A percentile compares a stretch with the other conserved stretches of the same genome.
phyloP scores from a whole-genome alignment of 192 early-diverging fungal genomes.

The Entophlyctis luteolus region DNA sequence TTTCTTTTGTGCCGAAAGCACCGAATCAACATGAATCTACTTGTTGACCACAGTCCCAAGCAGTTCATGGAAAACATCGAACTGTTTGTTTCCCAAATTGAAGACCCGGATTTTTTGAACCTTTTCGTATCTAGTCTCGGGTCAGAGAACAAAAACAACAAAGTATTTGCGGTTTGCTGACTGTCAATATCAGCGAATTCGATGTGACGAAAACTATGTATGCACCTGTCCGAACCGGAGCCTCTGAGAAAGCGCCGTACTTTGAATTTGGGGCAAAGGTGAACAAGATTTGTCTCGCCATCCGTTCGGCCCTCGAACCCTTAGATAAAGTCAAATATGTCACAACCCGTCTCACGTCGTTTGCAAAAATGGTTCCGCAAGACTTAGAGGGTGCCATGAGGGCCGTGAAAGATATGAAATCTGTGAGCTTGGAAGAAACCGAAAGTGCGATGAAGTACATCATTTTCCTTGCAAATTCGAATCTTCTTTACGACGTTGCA shows the following conservation, averaged over 20 bases:
- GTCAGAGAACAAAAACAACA: conserved; percentile 14
- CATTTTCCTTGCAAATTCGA: conserved; percentile 86
- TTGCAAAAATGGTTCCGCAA: conserved; percentile 75
- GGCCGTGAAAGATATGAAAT: conserved; percentile 61
- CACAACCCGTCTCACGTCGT: conserved; percentile 78
- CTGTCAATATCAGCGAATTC: conserved; percentile 10
- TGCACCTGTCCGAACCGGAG: conserved; percentile 13
- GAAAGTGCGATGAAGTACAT: conserved; percentile 86
- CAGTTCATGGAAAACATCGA: conserved; percentile 64
- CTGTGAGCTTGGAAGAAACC: conserved; percentile 55
- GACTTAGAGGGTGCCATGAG: conserved; percentile 76
- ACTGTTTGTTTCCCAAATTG: conserved; percentile 71
- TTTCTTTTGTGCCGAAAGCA: conserved; percentile 81
- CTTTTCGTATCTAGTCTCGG: conserved; percentile 78
- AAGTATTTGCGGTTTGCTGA: no score
- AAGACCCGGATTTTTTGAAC: conserved; percentile 83
- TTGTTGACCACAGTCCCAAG: conserved; percentile 74
- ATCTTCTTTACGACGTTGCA: conserved; percentile 84
- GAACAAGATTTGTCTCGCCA: conserved; percentile 65
- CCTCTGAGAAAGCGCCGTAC: not conserved
- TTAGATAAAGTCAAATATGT: conserved; percentile 56
- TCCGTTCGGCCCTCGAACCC: conserved; percentile 59
- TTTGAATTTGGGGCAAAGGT: conserved; percentile 54
- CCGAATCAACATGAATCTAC: conserved; percentile 89
- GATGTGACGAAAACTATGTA: conserved; percentile 85